Evolutionary conservation across 352 stramenopile genomes (phyloP).

Genomic region (Phytophthora citrophthora): DNA sequence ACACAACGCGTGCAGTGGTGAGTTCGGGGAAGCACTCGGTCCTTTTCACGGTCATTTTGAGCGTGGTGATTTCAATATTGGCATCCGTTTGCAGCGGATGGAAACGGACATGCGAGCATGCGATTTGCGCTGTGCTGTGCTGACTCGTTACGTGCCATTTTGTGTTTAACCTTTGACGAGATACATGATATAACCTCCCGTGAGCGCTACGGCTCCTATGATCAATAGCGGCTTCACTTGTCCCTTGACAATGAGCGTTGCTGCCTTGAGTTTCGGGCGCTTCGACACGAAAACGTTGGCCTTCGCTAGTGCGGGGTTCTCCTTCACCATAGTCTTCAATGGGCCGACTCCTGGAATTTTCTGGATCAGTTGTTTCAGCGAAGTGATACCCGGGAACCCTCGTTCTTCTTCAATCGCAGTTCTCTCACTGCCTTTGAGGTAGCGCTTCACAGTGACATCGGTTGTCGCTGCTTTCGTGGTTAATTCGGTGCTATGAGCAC

Average conservation of each 20-base stretch:
- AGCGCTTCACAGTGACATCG: not conserved
- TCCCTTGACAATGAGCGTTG: slow-evolving; percentile 7
- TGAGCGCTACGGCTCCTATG: slow-evolving; percentile 17
- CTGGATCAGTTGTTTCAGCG: slow-evolving; percentile 5
- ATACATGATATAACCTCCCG: slow-evolving; percentile 23
- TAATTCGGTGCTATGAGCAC: not conserved
- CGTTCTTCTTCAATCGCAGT: slow-evolving; percentile 11
- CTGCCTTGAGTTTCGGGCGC: not conserved
- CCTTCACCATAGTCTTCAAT: slow-evolving; percentile 9
- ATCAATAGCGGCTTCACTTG: slow-evolving; percentile 16
- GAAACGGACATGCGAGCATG: not conserved
- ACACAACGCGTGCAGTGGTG: slow-evolving; percentile 7
- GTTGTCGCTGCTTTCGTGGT: not conserved
- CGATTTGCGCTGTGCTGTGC: no score
- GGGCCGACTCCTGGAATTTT: slow-evolving; percentile 5
- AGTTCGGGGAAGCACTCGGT: slow-evolving; percentile 5
- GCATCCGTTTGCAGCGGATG: slow-evolving; percentile 4
- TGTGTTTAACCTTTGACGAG: slow-evolving; percentile 9
- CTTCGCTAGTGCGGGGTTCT: not conserved
- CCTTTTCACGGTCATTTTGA: not conserved
- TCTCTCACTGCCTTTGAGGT: slow-evolving; percentile 10
- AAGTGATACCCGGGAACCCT: slow-evolving; percentile 1
- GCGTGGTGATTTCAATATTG: not conserved
- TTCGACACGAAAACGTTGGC: slow-evolving; percentile 7
- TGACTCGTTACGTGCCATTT: no score